Evolutionary conservation across 305 asterid species (phyloP), one percentile per base, ranked within the genome.

Genomic region (Euphrasia arctica): DNA sequence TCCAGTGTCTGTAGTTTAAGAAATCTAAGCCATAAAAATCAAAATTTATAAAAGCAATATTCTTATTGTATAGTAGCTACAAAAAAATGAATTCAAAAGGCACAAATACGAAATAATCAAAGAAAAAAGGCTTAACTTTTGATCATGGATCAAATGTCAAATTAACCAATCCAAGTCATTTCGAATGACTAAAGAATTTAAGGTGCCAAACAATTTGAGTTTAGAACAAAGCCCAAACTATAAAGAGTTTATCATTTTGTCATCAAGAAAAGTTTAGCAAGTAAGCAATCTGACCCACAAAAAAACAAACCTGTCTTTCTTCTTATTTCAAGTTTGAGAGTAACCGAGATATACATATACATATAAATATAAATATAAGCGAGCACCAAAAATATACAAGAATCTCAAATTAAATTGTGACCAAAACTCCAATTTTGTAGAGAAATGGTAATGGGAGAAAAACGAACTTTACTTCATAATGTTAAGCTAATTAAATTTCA

Each of bases 101-200:
- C 31, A 15, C 10, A 54, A 22, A 54, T 54, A 27, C 58, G 25
- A 4, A 22, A n/a, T 18, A 54, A 54, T 9, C 36, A 9, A 8
- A 54, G 59, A 29, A 54, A 27, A 54, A 54, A 25, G 27, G 4
- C 3, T 25, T 7, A 54, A 22, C 31, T 54, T 3, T 9, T 9
- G 31, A 54, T 52, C 58, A 52, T 4, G 18, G 12, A 32, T 54
- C 58, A 54, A 54, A 8, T 14, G 58, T 54, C n/a, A 54, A 15
- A 15, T 12, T 54, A 10, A 18, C 34, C 31, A 9, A 18, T 27
- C n/a, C 59, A 22, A 54, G 28, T 4, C 2, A 29, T 54, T 54
- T 54, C 12, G 9, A 27, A 54, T 29, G 13, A n/a, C 6, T 22
- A 54, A 29, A 18, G 32, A 22, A 54, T 29, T 54, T 22, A 11